These are phyloP conservation scores for Pecoramyces ruminantium DNA, from an alignment of 192 early-diverging fungal species.

Conservation along the genomic window DNA sequence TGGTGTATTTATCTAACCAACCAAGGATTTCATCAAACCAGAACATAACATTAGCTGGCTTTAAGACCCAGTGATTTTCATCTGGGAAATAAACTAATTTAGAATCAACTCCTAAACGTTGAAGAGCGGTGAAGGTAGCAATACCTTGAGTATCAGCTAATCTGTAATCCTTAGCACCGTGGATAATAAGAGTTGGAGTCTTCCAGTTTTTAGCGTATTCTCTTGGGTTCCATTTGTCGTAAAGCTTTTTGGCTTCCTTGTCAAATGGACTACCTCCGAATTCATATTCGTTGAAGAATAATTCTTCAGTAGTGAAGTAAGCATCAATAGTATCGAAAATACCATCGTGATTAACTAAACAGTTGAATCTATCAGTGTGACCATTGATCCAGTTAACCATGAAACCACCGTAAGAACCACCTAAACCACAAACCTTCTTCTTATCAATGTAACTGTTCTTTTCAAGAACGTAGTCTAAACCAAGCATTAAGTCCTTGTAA, in stretches of 20 bases:
- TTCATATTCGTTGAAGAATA: conserved; percentile 63
- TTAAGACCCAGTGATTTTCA: too few species aligned
- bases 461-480: conserved; percentile 38
- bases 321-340: too few species aligned
- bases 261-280: conserved; percentile 47
- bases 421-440: conserved; percentile 34
- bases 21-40: too few species aligned
- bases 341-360: conserved; percentile 54
- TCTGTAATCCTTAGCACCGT: conserved; percentile 49
- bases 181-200: conserved; percentile 63
- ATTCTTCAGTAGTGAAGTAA: conserved; percentile 61
- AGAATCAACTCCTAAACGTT: too few species aligned
- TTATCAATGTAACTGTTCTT: conserved; percentile 32
- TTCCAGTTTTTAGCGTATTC: conserved; percentile 46
- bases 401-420: conserved; percentile 62
- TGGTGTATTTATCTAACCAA: too few species aligned
- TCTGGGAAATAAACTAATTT: too few species aligned
- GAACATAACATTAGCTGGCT: too few species aligned
- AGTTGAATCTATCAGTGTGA: conserved; percentile 44
- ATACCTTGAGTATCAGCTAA: conserved; percentile 53
- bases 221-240: conserved; percentile 52
- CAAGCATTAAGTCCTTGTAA: conserved; percentile 54
- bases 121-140: conserved; percentile 53
- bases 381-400: conserved; percentile 78
- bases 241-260: conserved; percentile 17